Evolutionary conservation across 1,139 yeast species (phyloP), one percentile per base, ranked within the genome.

Genomic region (Hyphopichia wangnamkhiaoensis): DNA sequence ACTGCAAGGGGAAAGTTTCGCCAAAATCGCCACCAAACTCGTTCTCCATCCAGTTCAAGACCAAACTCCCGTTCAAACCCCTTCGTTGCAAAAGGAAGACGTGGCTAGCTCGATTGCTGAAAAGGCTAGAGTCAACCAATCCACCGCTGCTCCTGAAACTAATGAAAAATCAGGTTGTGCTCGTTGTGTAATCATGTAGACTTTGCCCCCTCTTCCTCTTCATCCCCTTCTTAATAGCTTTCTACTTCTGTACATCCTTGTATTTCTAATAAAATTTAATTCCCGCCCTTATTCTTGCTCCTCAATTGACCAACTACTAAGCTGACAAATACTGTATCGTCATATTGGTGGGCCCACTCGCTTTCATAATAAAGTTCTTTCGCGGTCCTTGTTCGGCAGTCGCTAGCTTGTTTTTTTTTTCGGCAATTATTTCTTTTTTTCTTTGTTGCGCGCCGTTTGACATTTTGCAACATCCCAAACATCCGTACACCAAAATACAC

Each of bases 1-100:
- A n/a, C 45, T 45, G 33, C 80, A 76, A 53, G 80, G 79, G 56
- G 55, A 61, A 33, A 47, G 54, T 23, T 76, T 74, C 47, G 71
- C 69, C 37, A 53, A 50, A 7, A 44, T 56, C 14, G 74, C 73
- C n/a, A 34, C 47, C 26, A 67, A 64, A 46, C 51, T 59, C 37
- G 49, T 48, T 31, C 24, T 21, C 24, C 24, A 7, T 21, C 24
- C 19, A 15, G 30, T 4, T 27, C 20, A 27, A 13, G 17, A 27
- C 6, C 16, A 7, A 27, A 10, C 24, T 21, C 7, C 9, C 8
- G 13, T 12, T 4, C 45, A 21, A 39, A 46, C 30, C 38, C 44
- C 17, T 39, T 41, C 28, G 37, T 39, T 19, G 41, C 46, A 24
- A 39, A 39, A 31, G 43, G 30, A 16, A 33, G n/a, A n/a, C n/a